These are phyloP conservation scores for Syzygium oleosum DNA, from an alignment of 345 rosid genomes.

Conservation along the genomic window DNA sequence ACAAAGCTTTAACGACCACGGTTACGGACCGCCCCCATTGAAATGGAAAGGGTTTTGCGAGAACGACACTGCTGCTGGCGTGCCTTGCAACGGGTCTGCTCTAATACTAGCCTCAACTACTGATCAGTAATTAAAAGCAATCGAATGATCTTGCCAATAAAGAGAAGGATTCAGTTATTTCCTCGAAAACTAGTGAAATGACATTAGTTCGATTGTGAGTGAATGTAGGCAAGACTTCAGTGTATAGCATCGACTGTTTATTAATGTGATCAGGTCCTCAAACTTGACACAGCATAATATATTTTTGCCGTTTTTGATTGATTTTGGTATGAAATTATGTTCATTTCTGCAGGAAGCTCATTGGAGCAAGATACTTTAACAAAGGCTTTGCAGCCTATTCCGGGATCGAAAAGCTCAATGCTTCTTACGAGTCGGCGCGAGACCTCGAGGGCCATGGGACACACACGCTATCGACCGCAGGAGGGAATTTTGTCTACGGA, in stretches of 20 bases:
- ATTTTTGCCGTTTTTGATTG: background rate
- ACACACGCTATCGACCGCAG: constrained; percentile 45
- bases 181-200: background rate
- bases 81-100: constrained; percentile 43
- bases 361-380: constrained; percentile 49
- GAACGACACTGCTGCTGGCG: constrained; percentile 13
- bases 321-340: background rate
- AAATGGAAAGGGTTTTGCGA: constrained; percentile 48
- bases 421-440: constrained; percentile 5
- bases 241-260: background rate
- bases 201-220: background rate
- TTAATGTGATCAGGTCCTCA: background rate
- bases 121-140: background rate
- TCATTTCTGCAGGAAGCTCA: constrained; percentile 36
- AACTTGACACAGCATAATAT: background rate
- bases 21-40: constrained; percentile 39
- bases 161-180: background rate
- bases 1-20: constrained; percentile 39
- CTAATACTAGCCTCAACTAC: background rate
- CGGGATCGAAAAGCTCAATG: background rate
- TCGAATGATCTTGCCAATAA: background rate
- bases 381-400: constrained; percentile 17
- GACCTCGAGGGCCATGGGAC: constrained; percentile 45
- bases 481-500: constrained; percentile 27
- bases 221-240: background rate